Conservation (phyloP, 192 early-diverging fungal genomes). For the Backusella sp. region DNA sequence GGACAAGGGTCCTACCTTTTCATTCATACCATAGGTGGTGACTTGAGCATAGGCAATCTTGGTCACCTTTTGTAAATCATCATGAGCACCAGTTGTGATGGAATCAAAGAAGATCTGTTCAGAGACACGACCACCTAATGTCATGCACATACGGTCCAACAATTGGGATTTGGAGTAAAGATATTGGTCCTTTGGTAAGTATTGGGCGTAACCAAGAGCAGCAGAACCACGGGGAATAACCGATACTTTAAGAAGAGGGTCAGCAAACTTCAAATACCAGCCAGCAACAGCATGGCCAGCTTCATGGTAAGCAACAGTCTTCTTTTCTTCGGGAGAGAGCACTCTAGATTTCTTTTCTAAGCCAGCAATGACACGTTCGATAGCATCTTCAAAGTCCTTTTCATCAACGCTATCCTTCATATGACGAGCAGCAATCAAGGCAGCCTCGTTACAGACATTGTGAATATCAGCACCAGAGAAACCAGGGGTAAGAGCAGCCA, state of each 20-base stretch:
- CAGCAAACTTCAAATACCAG: slow-evolving; percentile 95
- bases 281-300: slow-evolving; percentile 98
- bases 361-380: slow-evolving; percentile 98
- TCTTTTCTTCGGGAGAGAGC: slow-evolving; percentile 96
- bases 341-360: slow-evolving; percentile 97
- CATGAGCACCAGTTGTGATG: slow-evolving; percentile 96
- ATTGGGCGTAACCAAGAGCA: slow-evolving; percentile 98
- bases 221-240: slow-evolving; percentile 96
- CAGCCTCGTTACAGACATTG: slow-evolving; percentile 99
- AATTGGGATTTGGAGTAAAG: slow-evolving; percentile 91
- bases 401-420: slow-evolving; percentile 75
- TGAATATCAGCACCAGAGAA: slow-evolving; percentile 98
- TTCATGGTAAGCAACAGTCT: slow-evolving; percentile 99
- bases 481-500: slow-evolving; percentile 95
- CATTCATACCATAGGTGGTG: slow-evolving; percentile 93
- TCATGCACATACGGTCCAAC: slow-evolving; percentile 91
- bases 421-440: slow-evolving; percentile 92
- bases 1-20: slow-evolving; percentile 81
- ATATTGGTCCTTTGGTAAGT: slow-evolving; percentile 96
- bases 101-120: slow-evolving; percentile 93
- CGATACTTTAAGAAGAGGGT: slow-evolving; percentile 96
- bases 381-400: slow-evolving; percentile 95
- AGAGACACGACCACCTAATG: slow-evolving; percentile 80
- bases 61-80: slow-evolving; percentile 97
- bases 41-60: slow-evolving; percentile 97